These are phyloP conservation scores for Marasmius oreades DNA, from an alignment of 1,284 basidiomycete species.

Conservation along the genomic window DNA sequence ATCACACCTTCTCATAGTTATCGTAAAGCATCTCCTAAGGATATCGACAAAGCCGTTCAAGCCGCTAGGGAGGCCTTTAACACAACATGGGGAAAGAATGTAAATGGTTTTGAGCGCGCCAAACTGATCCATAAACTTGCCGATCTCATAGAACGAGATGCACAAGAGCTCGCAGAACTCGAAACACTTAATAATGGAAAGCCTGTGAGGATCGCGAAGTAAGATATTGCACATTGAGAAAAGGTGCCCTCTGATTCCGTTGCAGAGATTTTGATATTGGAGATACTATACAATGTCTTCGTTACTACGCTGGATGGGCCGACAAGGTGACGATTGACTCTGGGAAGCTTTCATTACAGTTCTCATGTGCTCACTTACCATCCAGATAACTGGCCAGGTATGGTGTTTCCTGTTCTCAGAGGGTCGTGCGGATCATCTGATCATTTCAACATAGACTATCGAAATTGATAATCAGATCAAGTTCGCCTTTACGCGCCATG, in stretches of 20 bases:
- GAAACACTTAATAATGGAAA: constrained; percentile 86
- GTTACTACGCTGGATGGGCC: constrained; percentile 72
- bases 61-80: constrained; percentile 85
- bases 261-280: constrained; percentile 80
- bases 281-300: constrained; percentile 76
- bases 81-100: constrained; percentile 87
- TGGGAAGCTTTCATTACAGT: constrained; percentile 16
- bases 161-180: constrained; percentile 72
- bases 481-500: constrained; percentile 84
- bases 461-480: constrained; percentile 81
- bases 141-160: constrained; percentile 87
- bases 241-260: constrained; percentile 7
- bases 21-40: constrained; percentile 60
- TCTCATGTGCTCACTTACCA: constrained; percentile 45
- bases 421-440: constrained; percentile 10
- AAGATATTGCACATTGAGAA: not conserved
- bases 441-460: constrained; percentile 48
- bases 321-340: constrained; percentile 8
- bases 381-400: constrained; percentile 65
- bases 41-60: constrained; percentile 80
- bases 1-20: not conserved
- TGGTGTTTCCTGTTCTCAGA: constrained; percentile 13
- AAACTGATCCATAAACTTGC: constrained; percentile 83
- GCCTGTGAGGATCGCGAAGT: constrained; percentile 74
- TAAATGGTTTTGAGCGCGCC: constrained; percentile 79